Conservation (phyloP, 129 eudicot species). For the Centaurea solstitialis region DNA sequence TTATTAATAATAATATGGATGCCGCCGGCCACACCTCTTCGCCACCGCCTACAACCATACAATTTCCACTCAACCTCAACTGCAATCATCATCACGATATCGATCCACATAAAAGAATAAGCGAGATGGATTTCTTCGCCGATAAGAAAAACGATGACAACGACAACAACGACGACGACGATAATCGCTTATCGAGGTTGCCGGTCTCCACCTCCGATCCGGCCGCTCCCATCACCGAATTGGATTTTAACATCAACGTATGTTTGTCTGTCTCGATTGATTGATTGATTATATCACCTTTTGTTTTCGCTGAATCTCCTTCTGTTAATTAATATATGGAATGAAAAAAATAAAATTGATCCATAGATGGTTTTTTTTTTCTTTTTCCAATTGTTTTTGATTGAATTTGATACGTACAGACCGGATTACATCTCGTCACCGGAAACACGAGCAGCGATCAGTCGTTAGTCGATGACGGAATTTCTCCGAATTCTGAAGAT, state of each 20-base stretch:
- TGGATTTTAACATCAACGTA: conserved; percentile 61
- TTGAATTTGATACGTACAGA: conserved; percentile 31
- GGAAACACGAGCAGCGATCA: conserved; percentile 62
- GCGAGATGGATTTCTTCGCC: conserved; percentile 73
- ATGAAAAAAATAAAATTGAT: neutral
- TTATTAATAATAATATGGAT: conserved; percentile 13
- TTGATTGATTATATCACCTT: neutral
- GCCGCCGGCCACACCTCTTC: conserved; percentile 23
- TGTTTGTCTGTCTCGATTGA: conserved; percentile 4
- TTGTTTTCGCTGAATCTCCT: neutral
- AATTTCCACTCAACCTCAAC: conserved; percentile 62
- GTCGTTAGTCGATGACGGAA: conserved; percentile 61
- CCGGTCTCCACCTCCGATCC: conserved; percentile 20
- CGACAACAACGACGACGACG: too few relatives aligned
- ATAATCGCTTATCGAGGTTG: conserved; percentile 21
- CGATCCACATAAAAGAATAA: conserved; percentile 12
- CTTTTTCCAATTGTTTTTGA: neutral
- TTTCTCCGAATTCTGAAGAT: conserved; percentile 52
- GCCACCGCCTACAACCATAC: conserved; percentile 47
- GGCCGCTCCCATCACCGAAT: conserved; percentile 11
- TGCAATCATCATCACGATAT: conserved; percentile 1
- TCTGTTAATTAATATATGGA: neutral
- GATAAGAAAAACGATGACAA: conserved; percentile 31
- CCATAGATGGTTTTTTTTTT: neutral
- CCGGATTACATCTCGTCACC: conserved; percentile 64